Evolutionary conservation across 768 basidiomycete genomes (phyloP).

Genomic region (Mycena filopes): DNA sequence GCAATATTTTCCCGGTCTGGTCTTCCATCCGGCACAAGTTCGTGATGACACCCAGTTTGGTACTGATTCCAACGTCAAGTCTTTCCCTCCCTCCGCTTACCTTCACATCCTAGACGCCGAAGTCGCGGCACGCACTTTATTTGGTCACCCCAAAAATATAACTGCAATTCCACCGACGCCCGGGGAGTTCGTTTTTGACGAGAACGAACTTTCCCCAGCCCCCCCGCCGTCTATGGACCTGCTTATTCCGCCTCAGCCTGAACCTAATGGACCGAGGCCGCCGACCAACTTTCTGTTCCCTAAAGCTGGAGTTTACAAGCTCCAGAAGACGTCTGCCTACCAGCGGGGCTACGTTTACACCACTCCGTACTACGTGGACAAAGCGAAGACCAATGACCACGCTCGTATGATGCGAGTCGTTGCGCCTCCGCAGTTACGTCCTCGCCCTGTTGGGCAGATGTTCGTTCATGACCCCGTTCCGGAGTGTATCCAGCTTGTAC

Average conservation of each 20-base stretch:
- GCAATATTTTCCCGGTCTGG: neutral
- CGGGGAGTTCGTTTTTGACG: neutral
- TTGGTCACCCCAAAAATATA: neutral
- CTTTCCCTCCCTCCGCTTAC: too few species aligned
- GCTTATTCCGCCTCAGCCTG: neutral
- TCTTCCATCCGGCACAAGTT: neutral
- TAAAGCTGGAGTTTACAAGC: neutral
- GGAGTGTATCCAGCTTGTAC: constrained; percentile 1
- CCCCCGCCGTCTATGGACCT: neutral
- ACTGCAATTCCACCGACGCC: neutral
- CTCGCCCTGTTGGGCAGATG: neutral
- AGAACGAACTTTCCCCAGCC: neutral
- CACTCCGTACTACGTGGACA: neutral
- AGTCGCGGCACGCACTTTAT: neutral
- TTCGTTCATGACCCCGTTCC: neutral
- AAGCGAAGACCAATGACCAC: neutral
- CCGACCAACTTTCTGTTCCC: neutral
- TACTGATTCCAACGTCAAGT: neutral
- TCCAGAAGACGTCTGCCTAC: neutral
- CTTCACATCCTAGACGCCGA: too few species aligned
- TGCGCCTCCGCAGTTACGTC: neutral
- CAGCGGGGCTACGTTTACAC: constrained; percentile 2
- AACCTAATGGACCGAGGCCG: neutral
- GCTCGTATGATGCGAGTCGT: neutral
- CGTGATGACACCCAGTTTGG: neutral